Conservation (phyloP, 192 early-diverging fungal species). For the Geranomyces variabilis region DNA sequence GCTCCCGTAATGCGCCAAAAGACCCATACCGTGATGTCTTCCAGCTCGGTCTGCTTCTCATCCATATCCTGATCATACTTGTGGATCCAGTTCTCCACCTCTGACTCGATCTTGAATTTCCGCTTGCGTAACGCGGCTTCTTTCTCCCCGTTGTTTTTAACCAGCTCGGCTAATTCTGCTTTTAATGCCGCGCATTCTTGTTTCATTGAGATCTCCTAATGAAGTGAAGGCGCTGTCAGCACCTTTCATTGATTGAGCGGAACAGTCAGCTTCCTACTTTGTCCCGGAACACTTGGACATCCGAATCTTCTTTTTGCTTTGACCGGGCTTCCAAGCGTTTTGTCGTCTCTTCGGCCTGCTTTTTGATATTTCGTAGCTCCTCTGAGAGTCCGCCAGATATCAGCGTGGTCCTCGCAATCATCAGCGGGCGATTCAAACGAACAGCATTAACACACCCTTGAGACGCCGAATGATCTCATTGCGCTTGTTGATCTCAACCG, state of each 20-base stretch:
- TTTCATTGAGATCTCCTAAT: constrained; percentile 43
- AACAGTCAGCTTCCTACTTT: constrained; percentile 29
- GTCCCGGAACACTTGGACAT: constrained; percentile 50
- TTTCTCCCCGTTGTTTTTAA: constrained; percentile 52
- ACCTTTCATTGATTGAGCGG: too few relatives aligned
- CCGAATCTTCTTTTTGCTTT: constrained; percentile 60
- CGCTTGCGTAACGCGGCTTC: constrained; percentile 59
- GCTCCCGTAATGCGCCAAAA: background rate
- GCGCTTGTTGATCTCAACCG: constrained; percentile 52
- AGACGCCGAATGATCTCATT: constrained; percentile 60
- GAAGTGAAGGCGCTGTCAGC: too few relatives aligned
- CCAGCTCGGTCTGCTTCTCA: constrained; percentile 61
- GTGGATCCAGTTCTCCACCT: constrained; percentile 71
- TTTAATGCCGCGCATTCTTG: constrained; percentile 41
- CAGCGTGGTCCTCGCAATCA: background rate
- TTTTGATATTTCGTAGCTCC: constrained; percentile 60
- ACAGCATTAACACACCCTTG: constrained; percentile 45
- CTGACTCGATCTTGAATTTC: constrained; percentile 62
- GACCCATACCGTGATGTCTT: constrained; percentile 54
- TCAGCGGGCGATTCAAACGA: background rate
- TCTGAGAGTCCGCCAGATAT: constrained; percentile 32
- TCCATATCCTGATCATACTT: constrained; percentile 70
- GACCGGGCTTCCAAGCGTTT: constrained; percentile 55
- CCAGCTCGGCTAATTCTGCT: constrained; percentile 33
- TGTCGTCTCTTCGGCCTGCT: constrained; percentile 64